Percentiles rank a stretch among this genome's conserved stretches.
Conservation (phyloP, 768 basidiomycete genomes). For the Rhizopogon vulgaris region DNA sequence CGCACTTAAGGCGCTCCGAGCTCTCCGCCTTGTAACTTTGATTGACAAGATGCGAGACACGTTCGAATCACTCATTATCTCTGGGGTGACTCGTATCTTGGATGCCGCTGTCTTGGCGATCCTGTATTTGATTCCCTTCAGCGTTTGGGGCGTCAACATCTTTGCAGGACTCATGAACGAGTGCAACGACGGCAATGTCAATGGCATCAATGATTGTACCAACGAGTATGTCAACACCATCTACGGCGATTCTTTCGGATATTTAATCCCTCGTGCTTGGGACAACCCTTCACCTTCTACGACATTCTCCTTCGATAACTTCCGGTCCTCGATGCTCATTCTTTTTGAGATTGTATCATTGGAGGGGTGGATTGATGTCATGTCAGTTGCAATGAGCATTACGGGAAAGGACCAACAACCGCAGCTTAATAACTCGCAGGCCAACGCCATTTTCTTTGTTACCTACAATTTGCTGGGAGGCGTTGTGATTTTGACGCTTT, state of each 20-base stretch:
- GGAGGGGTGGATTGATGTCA: conserved; percentile 96
- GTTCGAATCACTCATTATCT: conserved; percentile 81
- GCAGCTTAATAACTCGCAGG: conserved; percentile 61
- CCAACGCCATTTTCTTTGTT: conserved; percentile 87
- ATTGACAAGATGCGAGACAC: conserved; percentile 82
- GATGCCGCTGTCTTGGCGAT: conserved; percentile 88
- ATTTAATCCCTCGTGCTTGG: conserved; percentile 84
- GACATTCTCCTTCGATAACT: conserved; percentile 85
- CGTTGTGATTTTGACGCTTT: conserved; percentile 83
- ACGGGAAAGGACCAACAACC: conserved; percentile 68
- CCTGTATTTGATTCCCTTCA: conserved; percentile 88
- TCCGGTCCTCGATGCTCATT: conserved; percentile 78
- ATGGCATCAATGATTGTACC: conserved; percentile 59
- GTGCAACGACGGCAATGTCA: conserved; percentile 65
- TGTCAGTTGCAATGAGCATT: conserved; percentile 75
- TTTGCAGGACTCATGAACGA: conserved; percentile 78
- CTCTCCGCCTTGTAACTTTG: conserved; percentile 84
- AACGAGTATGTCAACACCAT: conserved; percentile 69
- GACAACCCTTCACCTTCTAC: conserved; percentile 78
- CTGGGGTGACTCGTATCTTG: conserved; percentile 77
- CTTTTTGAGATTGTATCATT: conserved; percentile 94
- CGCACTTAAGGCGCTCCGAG: conserved; percentile 81
- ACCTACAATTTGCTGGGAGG: conserved; percentile 89
- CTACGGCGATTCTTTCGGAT: conserved; percentile 57
- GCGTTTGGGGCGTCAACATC: conserved; percentile 92